These are phyloP conservation scores for Rhododendron kiyosumense DNA, from an alignment of 148 eudicot species.

Conservation along the genomic window DNA sequence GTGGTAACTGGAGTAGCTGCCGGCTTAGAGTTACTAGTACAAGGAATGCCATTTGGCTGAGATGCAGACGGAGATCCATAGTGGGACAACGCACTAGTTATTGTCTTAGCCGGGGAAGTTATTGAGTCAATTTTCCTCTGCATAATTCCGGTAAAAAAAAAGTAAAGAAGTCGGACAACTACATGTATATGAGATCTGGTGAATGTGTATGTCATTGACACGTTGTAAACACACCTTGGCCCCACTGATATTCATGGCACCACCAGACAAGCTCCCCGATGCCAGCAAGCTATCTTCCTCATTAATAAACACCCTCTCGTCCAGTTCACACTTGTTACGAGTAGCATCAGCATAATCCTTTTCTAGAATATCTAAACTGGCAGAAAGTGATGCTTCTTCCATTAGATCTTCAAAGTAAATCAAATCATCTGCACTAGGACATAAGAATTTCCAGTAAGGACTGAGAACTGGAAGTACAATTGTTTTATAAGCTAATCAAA, in stretches of 20 bases:
- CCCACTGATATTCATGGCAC: constrained; percentile 53
- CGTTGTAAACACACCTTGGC: constrained; percentile 50
- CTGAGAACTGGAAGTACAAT: neutral
- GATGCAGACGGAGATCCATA: constrained; percentile 56
- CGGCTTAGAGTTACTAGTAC: constrained; percentile 31
- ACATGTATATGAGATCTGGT: neutral
- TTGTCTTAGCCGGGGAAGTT: constrained; percentile 77
- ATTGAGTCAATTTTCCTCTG: constrained; percentile 65
- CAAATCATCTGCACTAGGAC: constrained; percentile 59
- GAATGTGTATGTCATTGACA: neutral
- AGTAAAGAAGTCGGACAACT: neutral
- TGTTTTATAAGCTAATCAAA: neutral
- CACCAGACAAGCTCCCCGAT: constrained; percentile 89
- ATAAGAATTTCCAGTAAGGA: neutral
- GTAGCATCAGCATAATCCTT: constrained; percentile 74
- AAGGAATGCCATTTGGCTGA: constrained; percentile 29
- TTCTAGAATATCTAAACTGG: constrained; percentile 56
- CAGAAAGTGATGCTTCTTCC: constrained; percentile 55
- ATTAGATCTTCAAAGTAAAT: constrained; percentile 64
- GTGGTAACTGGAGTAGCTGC: constrained; percentile 92
- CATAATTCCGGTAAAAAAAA: constrained; percentile 9
- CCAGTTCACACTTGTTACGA: constrained; percentile 63
- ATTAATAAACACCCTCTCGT: constrained; percentile 80
- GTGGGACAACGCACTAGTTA: constrained; percentile 71
- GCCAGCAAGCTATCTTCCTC: constrained; percentile 82